Percentiles rank a stretch among this genome's conserved stretches.
Evolutionary conservation across 2,329 filamentous ascomycete genomes (phyloP).

Genomic region (Simplicillium sp.): DNA sequence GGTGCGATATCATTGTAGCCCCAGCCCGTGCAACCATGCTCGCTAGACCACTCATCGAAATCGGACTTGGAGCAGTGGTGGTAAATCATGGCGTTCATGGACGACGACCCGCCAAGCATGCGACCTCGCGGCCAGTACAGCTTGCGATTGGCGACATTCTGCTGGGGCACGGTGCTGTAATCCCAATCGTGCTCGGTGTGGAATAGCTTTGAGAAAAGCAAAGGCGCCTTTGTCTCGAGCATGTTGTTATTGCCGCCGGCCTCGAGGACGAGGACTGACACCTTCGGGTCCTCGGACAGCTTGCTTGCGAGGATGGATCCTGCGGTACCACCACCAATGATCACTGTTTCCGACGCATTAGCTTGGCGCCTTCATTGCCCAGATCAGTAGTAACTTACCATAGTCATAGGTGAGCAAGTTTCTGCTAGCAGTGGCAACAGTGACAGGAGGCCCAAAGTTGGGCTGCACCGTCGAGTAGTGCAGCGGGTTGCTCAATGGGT

Average conservation of each 20-base stretch:
- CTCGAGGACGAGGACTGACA: constrained; percentile 11
- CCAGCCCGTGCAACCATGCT: constrained; percentile 11
- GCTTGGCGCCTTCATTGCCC: neutral
- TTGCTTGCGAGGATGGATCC: constrained; percentile 19
- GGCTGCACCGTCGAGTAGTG: constrained; percentile 7
- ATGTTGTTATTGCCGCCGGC: constrained; percentile 9
- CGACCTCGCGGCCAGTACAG: constrained; percentile 14
- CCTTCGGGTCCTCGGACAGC: constrained; percentile 14
- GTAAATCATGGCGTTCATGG: constrained; percentile 15
- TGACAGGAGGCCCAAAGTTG: constrained; percentile 2
- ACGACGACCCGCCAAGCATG: constrained; percentile 12
- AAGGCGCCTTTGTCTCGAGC: constrained; percentile 9
- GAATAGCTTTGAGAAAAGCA: constrained; percentile 11
- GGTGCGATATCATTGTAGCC: constrained; percentile 11
- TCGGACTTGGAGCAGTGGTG: constrained; percentile 12
- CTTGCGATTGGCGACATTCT: constrained; percentile 10
- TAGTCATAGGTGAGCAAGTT: constrained; percentile 5
- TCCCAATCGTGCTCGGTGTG: constrained; percentile 14
- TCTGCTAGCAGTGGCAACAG: constrained; percentile 2
- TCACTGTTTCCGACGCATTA: constrained; percentile 7
- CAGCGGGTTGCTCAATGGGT: constrained; percentile 7
- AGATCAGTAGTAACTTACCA: constrained; percentile 1
- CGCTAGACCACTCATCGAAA: constrained; percentile 11
- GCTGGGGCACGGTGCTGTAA: constrained; percentile 12
- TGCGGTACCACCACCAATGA: constrained; percentile 17